Percentiles rank a stretch among this genome's conserved stretches.
Conservation (phyloP, 352 stramenopile species). For the Phytophthora fragariae region DNA sequence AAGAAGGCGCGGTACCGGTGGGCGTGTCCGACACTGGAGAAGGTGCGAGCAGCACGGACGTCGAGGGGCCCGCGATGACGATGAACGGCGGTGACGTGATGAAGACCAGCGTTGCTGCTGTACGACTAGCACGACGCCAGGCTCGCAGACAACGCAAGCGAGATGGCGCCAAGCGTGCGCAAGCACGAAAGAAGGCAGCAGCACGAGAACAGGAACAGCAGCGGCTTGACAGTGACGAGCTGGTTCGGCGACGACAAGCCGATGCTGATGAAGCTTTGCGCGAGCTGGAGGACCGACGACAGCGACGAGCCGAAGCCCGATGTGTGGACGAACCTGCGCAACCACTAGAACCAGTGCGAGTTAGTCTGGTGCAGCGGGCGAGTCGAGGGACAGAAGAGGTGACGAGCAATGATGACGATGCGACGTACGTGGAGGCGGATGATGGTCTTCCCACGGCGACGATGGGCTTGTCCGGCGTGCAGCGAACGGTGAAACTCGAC, state of each 20-base stretch:
- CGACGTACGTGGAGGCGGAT: neutral
- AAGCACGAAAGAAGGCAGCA: neutral
- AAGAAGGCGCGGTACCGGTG: neutral
- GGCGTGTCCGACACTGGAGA: neutral
- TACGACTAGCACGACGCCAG: neutral
- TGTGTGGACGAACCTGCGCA: neutral
- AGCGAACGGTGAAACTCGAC: neutral
- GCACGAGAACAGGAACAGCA: neutral
- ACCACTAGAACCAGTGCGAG: neutral
- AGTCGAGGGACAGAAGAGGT: neutral
- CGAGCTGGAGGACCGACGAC: neutral
- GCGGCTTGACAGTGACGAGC: neutral
- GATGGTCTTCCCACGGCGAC: neutral
- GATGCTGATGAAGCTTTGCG: neutral
- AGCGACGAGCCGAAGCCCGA: neutral
- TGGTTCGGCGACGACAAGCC: neutral
- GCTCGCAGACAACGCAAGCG: neutral
- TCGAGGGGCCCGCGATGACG: neutral
- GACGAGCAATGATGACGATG: neutral
- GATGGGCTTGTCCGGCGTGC: neutral
- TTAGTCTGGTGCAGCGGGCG: neutral
- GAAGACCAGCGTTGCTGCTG: neutral
- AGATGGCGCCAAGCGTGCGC: neutral
- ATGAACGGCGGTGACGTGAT: neutral
- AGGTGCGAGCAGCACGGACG: neutral